Percentiles rank a stretch among this genome's conserved stretches.
phyloP scores from a whole-genome alignment of 192 early-diverging fungal genomes.

The Backusella australiensis region DNA sequence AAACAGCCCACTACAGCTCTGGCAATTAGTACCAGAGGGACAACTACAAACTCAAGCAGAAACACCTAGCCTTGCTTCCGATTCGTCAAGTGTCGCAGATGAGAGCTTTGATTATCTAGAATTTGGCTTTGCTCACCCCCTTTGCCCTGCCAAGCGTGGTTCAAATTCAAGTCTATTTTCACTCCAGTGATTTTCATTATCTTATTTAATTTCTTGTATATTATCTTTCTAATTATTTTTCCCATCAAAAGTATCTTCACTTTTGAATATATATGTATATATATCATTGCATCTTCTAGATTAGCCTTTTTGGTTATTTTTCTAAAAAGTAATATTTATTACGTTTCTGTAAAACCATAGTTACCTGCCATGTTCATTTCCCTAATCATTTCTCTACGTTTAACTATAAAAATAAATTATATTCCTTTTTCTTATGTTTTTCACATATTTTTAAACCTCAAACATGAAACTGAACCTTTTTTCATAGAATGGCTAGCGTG shows the following conservation, averaged over 20 bases:
- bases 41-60: not conserved
- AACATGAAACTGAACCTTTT: no score
- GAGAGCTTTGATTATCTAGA: not conserved
- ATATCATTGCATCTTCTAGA: not conserved
- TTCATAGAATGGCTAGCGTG: no score
- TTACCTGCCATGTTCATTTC: no score
- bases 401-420: no score
- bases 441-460: no score
- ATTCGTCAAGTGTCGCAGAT: not conserved
- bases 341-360: no score
- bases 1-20: not conserved
- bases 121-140: not conserved
- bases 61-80: not conserved
- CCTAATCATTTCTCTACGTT: no score
- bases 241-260: not conserved
- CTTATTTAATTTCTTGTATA: not conserved
- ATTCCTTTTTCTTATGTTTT: no score
- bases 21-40: not conserved
- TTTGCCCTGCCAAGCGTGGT: slow-evolving; percentile 13
- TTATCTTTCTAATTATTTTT: not conserved
- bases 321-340: no score
- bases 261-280: not conserved
- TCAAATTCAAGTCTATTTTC: slow-evolving; percentile 2
- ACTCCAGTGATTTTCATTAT: not conserved
- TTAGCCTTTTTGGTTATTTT: not conserved